These are phyloP conservation scores for Irpex sp. DNA, from an alignment of 1,284 basidiomycete species.

Conservation along the genomic window DNA sequence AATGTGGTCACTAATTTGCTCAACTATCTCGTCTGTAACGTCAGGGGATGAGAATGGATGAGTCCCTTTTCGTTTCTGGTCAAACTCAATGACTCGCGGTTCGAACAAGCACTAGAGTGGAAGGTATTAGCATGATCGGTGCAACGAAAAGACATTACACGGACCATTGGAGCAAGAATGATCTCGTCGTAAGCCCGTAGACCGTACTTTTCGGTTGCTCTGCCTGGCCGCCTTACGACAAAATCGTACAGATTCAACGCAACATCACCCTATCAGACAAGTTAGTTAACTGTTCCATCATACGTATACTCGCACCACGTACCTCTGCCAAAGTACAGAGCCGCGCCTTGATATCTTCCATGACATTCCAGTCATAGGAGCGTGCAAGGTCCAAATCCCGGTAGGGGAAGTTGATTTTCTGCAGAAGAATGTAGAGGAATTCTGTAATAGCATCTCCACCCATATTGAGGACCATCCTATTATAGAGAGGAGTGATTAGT, in stretches of 20 bases:
- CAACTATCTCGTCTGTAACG: constrained; percentile 72
- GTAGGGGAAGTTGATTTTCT: constrained; percentile 87
- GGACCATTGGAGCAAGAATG: constrained; percentile 90
- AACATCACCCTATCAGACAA: constrained; percentile 64
- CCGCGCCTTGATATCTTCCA: constrained; percentile 85
- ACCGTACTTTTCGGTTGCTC: constrained; percentile 83
- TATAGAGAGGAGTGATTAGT: background rate
- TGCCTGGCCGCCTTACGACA: constrained; percentile 73
- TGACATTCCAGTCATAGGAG: constrained; percentile 83
- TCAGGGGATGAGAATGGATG: constrained; percentile 46
- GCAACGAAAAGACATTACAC: constrained; percentile 13
- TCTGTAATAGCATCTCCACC: constrained; percentile 94
- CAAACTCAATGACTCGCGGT: constrained; percentile 88
- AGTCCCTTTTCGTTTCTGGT: constrained; percentile 62
- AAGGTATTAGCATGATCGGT: background rate
- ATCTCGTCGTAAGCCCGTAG: constrained; percentile 94
- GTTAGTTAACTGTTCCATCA: no score
- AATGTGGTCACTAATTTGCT: constrained; percentile 58
- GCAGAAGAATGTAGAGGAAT: constrained; percentile 80
- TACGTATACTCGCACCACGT: constrained; percentile 15
- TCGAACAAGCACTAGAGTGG: constrained; percentile 80
- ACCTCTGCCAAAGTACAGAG: constrained; percentile 87
- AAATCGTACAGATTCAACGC: constrained; percentile 90
- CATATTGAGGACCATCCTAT: constrained; percentile 80
- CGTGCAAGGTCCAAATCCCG: constrained; percentile 72